Conservation (phyloP, 345 rosid species). For the Iberis pinnata region DNA sequence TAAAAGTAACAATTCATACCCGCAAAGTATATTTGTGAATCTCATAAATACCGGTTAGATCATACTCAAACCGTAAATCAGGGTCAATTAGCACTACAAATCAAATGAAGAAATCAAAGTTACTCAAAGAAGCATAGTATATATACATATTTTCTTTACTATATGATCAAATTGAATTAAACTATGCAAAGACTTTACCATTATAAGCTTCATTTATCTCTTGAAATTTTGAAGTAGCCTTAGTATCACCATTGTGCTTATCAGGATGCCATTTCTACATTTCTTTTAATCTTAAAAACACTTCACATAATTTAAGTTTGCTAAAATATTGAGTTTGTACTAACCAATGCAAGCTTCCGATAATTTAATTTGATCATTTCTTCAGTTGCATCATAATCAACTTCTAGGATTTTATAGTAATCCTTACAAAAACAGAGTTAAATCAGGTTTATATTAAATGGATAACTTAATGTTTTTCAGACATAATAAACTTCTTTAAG, state of each 20-base stretch:
- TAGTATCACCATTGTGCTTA: constrained; percentile 59
- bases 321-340: background rate
- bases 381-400: constrained; percentile 72
- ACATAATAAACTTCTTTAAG: too few species aligned
- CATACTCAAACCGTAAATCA: constrained; percentile 63
- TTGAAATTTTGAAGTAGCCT: constrained; percentile 57
- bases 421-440: constrained; percentile 36
- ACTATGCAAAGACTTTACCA: constrained; percentile 32
- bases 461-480: background rate
- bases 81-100: constrained; percentile 73
- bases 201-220: constrained; percentile 72
- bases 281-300: constrained; percentile 1
- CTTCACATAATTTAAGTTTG: background rate
- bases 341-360: constrained; percentile 68
- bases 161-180: background rate
- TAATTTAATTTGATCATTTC: constrained; percentile 56
- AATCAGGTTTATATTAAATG: background rate
- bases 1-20: constrained; percentile 36
- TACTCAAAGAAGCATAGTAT: too few species aligned
- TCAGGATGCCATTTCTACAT: constrained; percentile 76
- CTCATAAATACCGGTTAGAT: constrained; percentile 67
- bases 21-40: constrained; percentile 66
- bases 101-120: background rate
- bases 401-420: constrained; percentile 63
- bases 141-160: too few species aligned